phyloP scores from a whole-genome alignment of 2,329 filamentous ascomycete species.

The Epichloe sp. region DNA sequence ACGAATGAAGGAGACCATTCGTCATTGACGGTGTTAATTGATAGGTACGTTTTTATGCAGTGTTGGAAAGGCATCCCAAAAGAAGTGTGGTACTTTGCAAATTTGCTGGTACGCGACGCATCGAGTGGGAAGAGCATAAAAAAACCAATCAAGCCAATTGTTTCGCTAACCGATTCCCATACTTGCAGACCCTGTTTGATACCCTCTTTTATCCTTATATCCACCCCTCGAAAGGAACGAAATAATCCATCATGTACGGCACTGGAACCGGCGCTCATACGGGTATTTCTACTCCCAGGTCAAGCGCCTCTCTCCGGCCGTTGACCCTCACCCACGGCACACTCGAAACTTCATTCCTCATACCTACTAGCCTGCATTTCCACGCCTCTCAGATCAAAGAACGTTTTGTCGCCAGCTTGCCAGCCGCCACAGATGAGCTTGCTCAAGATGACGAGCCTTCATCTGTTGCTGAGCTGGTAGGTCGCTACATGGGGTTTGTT shows the following conservation, averaged over 20 bases:
- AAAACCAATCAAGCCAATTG: neutral
- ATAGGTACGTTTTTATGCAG: conserved; percentile 16
- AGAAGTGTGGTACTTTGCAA: neutral
- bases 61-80: neutral
- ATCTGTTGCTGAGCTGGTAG: conserved; percentile 82
- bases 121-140: neutral
- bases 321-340: conserved; percentile 85
- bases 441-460: conserved; percentile 99
- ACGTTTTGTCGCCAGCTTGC: conserved; percentile 71
- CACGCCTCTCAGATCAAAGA: conserved; percentile 92
- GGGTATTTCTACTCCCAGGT: conserved; percentile 92
- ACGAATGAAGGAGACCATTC: conserved; percentile 7
- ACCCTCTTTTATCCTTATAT: conserved; percentile 18
- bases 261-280: conserved; percentile 75
- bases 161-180: neutral
- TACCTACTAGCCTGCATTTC: conserved; percentile 91
- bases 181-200: conserved; percentile 24
- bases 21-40: conserved; percentile 16
- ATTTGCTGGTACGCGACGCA: neutral
- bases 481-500: conserved; percentile 83
- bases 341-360: conserved; percentile 90
- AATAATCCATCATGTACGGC: conserved; percentile 61
- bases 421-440: conserved; percentile 87
- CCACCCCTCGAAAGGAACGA: neutral
- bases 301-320: conserved; percentile 81